Percentiles rank a stretch among this genome's conserved stretches.
phyloP scores from a whole-genome alignment of 2,329 filamentous ascomycete species.

The Huntiella decipiens region DNA sequence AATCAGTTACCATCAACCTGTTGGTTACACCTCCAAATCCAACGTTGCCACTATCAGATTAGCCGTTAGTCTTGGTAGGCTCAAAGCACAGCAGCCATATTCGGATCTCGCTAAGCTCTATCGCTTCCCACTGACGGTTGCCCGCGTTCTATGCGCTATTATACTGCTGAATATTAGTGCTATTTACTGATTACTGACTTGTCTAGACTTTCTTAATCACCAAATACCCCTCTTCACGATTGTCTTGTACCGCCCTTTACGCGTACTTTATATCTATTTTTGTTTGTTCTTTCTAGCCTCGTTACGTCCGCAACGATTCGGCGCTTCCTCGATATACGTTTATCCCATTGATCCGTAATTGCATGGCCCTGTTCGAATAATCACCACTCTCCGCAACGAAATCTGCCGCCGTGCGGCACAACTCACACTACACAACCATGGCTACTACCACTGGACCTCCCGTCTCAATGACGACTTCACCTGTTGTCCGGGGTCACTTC shows the following conservation, averaged over 20 bases:
- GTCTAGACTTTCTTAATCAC: slow-evolving; percentile 1
- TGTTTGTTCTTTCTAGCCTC: no score
- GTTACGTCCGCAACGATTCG: no score
- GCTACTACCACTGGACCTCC: slow-evolving; percentile 3
- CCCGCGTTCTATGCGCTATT: not conserved
- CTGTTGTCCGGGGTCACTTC: not conserved
- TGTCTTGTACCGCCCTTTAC: not conserved
- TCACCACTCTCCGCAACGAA: not conserved
- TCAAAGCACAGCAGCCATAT: not conserved
- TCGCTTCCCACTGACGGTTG: no score
- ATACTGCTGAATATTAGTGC: not conserved
- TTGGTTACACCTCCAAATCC: not conserved
- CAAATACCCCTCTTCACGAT: not conserved
- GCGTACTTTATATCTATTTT: not conserved
- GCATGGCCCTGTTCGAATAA: not conserved
- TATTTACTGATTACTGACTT: not conserved
- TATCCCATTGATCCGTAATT: not conserved
- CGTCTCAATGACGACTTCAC: not conserved
- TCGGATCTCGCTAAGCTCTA: no score
- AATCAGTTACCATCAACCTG: no score
- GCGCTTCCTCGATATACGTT: not conserved
- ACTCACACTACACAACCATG: slow-evolving; percentile 2
- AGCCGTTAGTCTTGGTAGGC: not conserved
- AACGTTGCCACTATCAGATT: not conserved
- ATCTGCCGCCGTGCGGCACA: slow-evolving; percentile 10